Conservation (phyloP, 306 rosid genomes). For the Vigna trinervia region DNA sequence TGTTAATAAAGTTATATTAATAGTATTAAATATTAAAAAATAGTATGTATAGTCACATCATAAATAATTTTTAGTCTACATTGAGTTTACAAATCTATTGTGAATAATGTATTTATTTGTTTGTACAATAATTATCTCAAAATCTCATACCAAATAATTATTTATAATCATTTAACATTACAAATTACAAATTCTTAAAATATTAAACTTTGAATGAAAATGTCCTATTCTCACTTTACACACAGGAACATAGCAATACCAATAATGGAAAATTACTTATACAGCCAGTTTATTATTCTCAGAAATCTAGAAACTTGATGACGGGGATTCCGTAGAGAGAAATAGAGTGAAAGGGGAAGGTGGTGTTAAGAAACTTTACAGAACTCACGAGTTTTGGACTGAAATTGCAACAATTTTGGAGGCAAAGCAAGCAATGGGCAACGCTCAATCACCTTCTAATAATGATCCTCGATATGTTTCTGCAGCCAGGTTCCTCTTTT, state of each 20-base stretch:
- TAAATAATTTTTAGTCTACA: too few species aligned
- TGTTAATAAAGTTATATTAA: too few species aligned
- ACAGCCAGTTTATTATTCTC: background rate
- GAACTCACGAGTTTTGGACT: background rate
- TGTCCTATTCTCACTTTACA: too few species aligned
- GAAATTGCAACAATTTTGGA: background rate
- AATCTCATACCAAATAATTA: too few species aligned
- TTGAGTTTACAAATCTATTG: too few species aligned
- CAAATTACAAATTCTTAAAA: too few species aligned
- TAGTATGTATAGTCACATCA: too few species aligned
- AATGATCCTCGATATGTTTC: conserved; percentile 60
- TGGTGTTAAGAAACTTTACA: background rate
- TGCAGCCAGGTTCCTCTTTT: conserved; percentile 66
- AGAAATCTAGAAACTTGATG: background rate
- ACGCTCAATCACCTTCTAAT: conserved; percentile 54
- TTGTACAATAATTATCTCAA: too few species aligned
- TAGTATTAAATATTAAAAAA: too few species aligned
- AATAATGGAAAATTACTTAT: background rate
- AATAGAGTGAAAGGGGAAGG: background rate
- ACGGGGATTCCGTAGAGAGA: background rate
- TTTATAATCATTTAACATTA: too few species aligned
- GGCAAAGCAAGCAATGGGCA: conserved; percentile 46
- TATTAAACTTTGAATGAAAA: too few species aligned
- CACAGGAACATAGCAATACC: background rate
- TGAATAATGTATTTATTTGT: too few species aligned